phyloP scores from a whole-genome alignment of 495 filamentous ascomycete genomes.

The Lichina pygmaea region DNA sequence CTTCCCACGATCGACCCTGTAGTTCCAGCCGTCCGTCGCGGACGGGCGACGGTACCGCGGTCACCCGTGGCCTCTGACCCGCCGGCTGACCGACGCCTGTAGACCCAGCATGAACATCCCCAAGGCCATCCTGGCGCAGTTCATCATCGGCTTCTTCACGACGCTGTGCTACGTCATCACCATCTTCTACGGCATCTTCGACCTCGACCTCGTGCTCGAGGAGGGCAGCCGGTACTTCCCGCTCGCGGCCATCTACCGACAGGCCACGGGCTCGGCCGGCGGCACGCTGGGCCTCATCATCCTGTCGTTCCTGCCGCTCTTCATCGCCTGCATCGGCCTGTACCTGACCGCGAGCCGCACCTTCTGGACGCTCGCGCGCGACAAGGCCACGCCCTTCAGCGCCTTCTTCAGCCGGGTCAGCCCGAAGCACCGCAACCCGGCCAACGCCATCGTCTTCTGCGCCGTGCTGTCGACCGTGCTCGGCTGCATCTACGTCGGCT shows the following conservation, averaged over 20 bases:
- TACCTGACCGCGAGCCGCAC: conserved; percentile 15
- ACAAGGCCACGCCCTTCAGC: conserved; percentile 25
- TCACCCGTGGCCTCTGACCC: background rate
- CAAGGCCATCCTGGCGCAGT: conserved; percentile 17
- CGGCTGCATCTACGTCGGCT: conserved; percentile 49
- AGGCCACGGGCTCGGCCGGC: conserved; percentile 12
- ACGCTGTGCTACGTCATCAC: conserved; percentile 17
- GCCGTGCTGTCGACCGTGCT: conserved; percentile 33
- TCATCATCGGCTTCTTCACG: conserved; percentile 12
- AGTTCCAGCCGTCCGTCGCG: background rate
- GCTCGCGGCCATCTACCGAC: conserved; percentile 15
- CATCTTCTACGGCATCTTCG: conserved; percentile 22
- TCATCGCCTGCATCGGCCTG: conserved; percentile 11
- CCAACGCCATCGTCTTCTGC: conserved; percentile 39
- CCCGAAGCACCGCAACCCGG: conserved; percentile 26
- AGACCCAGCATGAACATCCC: conserved; percentile 14
- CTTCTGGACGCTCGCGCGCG: conserved; percentile 16
- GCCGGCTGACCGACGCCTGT: background rate
- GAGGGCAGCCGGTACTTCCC: conserved; percentile 11
- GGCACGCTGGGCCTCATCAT: conserved; percentile 15
- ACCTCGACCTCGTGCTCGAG: conserved; percentile 23
- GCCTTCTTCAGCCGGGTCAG: conserved; percentile 20
- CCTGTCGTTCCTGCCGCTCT: conserved; percentile 13
- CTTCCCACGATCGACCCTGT: background rate
- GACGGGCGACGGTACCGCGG: too few relatives aligned